Evolutionary conservation across 129 eudicot genomes (phyloP), one percentile per base, ranked within the genome.

Genomic region (Flaveria ramosissima): DNA sequence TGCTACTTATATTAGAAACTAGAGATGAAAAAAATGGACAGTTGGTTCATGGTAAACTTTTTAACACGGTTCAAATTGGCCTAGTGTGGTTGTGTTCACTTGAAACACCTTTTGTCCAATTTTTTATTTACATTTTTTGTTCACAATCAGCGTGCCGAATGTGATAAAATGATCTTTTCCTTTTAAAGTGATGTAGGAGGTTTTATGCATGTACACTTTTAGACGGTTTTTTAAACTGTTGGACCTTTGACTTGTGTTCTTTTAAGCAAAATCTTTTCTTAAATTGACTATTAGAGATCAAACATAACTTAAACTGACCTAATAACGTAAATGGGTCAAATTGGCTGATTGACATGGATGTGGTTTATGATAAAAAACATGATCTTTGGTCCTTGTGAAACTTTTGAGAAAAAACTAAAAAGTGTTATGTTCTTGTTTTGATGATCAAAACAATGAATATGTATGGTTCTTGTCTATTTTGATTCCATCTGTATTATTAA

Each of bases 401-500:
- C 36, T 15, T 13, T 36, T 30, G 23, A 32, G 70, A 26, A 26
- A 26, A 61, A 59, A 23, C 26, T 16, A 21, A 21, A 10, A 61
- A 26, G 2, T 61, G 11, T 61, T 26, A 61, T 61, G 67, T 26
- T 61, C 42, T 61, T 61, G 59, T 20, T 52, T 56, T 56, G 24
- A 53, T 53, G 60, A 53, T 53, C 60, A 53, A 53, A 53, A 17
- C 60, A 17, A 17, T 53, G 60, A 53, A 53, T 53, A 53, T n/a
- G 19, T 53, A 53, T 53, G 19, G 62, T 20, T 56, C 62, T 56
- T 56, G 2, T 20, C 62, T 56, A 56, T 19, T 19, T 14, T 56
- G 62, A 17, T 56, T 66, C 67, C 67, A 55, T 65, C 41, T 30
- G 21, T 66, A 76, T 20, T 52, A 21, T 32, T 76, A 21, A 55